phyloP scores from a whole-genome alignment of 495 filamentous ascomycete species.

The Tuber calosporum region DNA sequence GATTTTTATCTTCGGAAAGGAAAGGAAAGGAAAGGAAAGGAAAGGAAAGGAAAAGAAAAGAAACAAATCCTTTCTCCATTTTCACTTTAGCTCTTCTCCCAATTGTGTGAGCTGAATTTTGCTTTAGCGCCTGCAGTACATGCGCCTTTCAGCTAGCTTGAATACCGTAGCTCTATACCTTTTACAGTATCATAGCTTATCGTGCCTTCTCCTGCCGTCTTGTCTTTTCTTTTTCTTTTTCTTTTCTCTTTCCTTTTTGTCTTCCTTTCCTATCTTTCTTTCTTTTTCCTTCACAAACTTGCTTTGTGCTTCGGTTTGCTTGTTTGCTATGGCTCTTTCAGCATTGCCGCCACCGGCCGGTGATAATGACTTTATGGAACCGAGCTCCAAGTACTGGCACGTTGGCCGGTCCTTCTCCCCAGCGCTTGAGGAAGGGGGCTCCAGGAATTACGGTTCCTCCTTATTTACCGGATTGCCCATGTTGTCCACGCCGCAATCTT shows the following conservation, averaged over 20 bases:
- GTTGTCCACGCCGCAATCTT: not conserved
- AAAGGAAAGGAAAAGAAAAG: not conserved
- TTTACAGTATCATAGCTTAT: not conserved
- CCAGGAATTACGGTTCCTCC: not conserved
- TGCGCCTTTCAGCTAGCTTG: slow-evolving; percentile 3
- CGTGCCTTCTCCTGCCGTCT: not conserved
- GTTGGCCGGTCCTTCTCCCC: slow-evolving; percentile 2
- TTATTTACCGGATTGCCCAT: slow-evolving; percentile 1
- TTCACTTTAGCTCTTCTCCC: not conserved
- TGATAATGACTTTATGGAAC: slow-evolving; percentile 23
- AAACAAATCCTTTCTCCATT: not conserved
- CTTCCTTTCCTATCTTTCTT: slow-evolving; percentile 1
- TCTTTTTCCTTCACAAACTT: slow-evolving; percentile 8
- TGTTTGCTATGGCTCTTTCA: slow-evolving; percentile 23
- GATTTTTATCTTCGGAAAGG: not conserved
- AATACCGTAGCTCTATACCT: slow-evolving; percentile 4
- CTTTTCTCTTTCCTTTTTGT: slow-evolving; percentile 6
- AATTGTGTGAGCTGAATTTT: not conserved
- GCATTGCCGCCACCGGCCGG: slow-evolving; percentile 6
- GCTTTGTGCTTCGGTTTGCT: slow-evolving; percentile 9
- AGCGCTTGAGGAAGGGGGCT: not conserved
- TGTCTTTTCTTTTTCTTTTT: slow-evolving; percentile 2
- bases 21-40: not conserved
- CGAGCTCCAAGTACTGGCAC: not conserved
- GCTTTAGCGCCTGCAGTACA: not conserved